These are phyloP conservation scores for Rubia balearica DNA, from an alignment of 305 asterid genomes.

Conservation along the genomic window DNA sequence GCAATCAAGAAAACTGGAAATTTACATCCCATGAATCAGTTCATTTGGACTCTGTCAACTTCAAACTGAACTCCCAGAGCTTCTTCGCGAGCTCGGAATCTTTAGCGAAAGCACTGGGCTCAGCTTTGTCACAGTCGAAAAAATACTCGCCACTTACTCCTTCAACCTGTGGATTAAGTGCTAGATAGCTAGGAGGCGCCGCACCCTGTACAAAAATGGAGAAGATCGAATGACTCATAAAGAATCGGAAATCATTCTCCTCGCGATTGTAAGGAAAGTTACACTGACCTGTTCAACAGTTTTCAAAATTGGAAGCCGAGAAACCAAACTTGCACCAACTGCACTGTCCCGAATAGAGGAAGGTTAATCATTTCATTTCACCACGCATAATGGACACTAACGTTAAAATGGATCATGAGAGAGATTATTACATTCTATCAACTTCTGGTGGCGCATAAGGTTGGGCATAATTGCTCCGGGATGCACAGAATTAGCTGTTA, in stretches of 20 bases:
- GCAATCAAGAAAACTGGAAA: not conserved
- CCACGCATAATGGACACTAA: too few relatives aligned
- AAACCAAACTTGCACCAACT: constrained; percentile 3
- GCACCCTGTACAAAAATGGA: not conserved
- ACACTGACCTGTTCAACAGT: constrained; percentile 7
- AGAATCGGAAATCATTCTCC: not conserved
- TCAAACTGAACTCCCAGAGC: constrained; percentile 2
- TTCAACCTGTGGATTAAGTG: not conserved
- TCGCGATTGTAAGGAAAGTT: not conserved
- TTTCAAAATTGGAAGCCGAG: not conserved
- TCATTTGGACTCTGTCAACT: constrained; percentile 7
- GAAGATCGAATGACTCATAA: not conserved
- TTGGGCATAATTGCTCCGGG: constrained; percentile 87
- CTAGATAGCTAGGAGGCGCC: not conserved
- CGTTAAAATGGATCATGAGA: not conserved
- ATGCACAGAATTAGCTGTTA: constrained; percentile 89
- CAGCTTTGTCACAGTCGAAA: not conserved
- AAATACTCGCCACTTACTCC: constrained; percentile 1
- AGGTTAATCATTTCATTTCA: not conserved
- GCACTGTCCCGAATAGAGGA: not conserved
- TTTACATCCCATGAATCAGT: not conserved
- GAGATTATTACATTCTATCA: constrained; percentile 42
- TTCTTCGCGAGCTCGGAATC: not conserved
- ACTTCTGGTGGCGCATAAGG: constrained; percentile 54
- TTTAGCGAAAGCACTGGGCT: not conserved